Evolutionary conservation across 2,329 filamentous ascomycete species (phyloP).

Genomic region (Fusarium metavorans): DNA sequence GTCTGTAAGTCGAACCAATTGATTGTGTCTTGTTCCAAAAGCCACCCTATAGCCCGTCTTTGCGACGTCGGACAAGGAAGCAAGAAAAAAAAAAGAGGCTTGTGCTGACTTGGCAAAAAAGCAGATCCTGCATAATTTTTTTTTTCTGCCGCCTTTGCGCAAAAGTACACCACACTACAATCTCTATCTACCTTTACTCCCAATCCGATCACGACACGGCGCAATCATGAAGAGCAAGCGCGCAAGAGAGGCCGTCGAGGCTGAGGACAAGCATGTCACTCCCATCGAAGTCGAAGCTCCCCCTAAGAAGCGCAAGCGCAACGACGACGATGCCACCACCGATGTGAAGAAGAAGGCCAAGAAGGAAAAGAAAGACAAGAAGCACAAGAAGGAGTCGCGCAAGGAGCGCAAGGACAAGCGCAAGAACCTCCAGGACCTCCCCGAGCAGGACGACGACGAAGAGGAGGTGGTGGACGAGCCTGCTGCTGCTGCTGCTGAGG

Average conservation of each 20-base stretch:
- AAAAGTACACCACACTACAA: background rate
- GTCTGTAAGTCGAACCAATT: slow-evolving; percentile 17
- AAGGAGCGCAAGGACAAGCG: slow-evolving; percentile 57
- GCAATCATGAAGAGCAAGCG: slow-evolving; percentile 54
- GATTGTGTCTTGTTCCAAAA: slow-evolving; percentile 18
- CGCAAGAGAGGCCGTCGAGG: slow-evolving; percentile 49
- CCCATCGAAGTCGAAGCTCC: slow-evolving; percentile 39
- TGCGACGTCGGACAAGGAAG: slow-evolving; percentile 9
- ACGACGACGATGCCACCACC: slow-evolving; percentile 43
- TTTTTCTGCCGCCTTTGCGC: background rate
- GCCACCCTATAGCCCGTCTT: slow-evolving; percentile 8
- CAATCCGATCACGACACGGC: background rate
- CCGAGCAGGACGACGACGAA: slow-evolving; percentile 47
- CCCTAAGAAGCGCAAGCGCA: slow-evolving; percentile 54
- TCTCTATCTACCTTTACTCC: background rate
- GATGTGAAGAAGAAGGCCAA: slow-evolving; percentile 51
- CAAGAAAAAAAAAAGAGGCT: background rate
- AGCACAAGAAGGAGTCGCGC: slow-evolving; percentile 50
- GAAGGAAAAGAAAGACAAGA: slow-evolving; percentile 52
- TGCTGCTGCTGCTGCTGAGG: slow-evolving; percentile 36
- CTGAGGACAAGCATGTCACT: slow-evolving; percentile 44
- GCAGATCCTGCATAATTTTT: slow-evolving; percentile 20
- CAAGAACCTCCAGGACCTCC: slow-evolving; percentile 53
- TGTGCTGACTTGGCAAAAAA: slow-evolving; percentile 18
- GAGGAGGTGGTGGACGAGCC: slow-evolving; percentile 24